Evolutionary conservation across 768 basidiomycete species (phyloP).

Genomic region (Phlebiopsis flavidoalba): DNA sequence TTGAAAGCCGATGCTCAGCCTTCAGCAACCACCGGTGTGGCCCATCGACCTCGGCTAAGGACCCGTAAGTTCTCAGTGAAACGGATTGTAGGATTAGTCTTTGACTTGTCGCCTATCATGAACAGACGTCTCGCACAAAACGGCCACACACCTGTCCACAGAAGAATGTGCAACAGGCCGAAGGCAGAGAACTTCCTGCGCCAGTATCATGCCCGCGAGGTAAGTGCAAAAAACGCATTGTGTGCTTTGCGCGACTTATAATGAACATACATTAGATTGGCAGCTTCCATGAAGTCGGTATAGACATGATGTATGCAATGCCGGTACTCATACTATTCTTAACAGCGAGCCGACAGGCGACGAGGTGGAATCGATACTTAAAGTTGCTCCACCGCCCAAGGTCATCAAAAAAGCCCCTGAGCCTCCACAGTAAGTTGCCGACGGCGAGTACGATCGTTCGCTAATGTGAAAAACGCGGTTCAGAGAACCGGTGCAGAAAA

Average conservation of each 20-base stretch:
- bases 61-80: not conserved
- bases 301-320: no score
- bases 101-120: not conserved
- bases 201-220: conserved; percentile 35
- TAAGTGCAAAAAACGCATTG: conserved; percentile 18
- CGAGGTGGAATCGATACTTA: not conserved
- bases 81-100: not conserved
- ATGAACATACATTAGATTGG: conserved; percentile 13
- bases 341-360: conserved; percentile 3
- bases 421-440: conserved; percentile 7
- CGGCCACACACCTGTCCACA: conserved; percentile 1
- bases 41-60: not conserved
- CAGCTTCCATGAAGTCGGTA: conserved; percentile 22
- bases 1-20: not conserved
- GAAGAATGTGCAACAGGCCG: conserved; percentile 9
- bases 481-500: conserved; percentile 25
- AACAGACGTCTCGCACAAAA: not conserved
- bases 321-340: not conserved
- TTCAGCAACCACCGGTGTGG: not conserved
- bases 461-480: not conserved
- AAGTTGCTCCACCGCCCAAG: not conserved
- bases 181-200: conserved; percentile 34
- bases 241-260: not conserved
- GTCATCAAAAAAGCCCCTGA: not conserved
- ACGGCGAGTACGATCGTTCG: not conserved